These are phyloP conservation scores for Carex parvula DNA, from an alignment of 176 grass and related monocot genomes.

Conservation along the genomic window DNA sequence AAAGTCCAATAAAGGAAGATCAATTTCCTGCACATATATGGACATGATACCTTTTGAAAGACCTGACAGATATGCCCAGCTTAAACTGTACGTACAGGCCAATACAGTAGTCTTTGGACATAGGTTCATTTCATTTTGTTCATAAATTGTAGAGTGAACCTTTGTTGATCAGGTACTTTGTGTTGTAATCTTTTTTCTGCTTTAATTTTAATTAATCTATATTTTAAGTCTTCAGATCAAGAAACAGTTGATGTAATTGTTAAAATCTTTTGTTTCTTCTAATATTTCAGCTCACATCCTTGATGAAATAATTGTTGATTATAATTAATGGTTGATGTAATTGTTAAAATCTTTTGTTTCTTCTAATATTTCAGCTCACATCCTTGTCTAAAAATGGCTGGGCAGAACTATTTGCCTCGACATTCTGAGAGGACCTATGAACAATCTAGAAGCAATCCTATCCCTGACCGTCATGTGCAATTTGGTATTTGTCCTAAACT, in stretches of 20 bases:
- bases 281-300: background rate
- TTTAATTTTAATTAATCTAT: background rate
- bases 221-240: slow-evolving; percentile 1
- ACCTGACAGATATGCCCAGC: background rate
- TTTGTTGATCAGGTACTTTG: background rate
- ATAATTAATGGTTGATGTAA: background rate
- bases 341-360: background rate
- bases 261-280: background rate
- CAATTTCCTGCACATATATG: background rate
- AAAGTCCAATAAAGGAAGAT: slow-evolving; percentile 4
- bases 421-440: slow-evolving; percentile 11
- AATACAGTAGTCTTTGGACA: background rate
- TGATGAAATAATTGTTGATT: background rate
- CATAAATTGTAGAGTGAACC: background rate
- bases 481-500: slow-evolving; percentile 8
- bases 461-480: slow-evolving; percentile 2
- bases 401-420: slow-evolving; percentile 25
- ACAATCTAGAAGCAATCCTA: slow-evolving; percentile 20
- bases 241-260: background rate
- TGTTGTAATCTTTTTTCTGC: background rate
- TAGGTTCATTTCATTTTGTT: background rate
- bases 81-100: background rate
- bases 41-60: background rate
- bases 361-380: background rate
- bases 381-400: background rate